Conservation (phyloP, 441 rosid species). For the Euphorbia neoarborescens region DNA sequence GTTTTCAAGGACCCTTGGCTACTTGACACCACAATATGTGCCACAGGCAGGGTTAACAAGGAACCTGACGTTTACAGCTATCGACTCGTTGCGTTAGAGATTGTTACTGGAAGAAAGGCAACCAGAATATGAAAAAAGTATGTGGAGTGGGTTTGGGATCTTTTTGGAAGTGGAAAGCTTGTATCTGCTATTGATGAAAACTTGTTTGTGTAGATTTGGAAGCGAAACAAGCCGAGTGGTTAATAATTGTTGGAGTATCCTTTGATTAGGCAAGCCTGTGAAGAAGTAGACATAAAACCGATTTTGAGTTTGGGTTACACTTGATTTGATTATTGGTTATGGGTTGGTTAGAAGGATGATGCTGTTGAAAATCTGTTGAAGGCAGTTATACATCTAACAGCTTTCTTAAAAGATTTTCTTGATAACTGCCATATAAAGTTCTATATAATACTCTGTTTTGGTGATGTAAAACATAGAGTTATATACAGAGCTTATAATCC, state of each 20-base stretch:
- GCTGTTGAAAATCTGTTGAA: no score
- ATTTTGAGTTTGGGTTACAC: no score
- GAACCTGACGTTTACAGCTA: conserved; percentile 43
- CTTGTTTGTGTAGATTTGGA: conserved; percentile 2
- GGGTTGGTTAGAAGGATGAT: no score
- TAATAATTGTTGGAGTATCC: conserved; percentile 41
- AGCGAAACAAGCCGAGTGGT: conserved; percentile 19
- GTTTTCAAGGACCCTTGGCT: conserved; percentile 41
- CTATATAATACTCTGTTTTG: no score
- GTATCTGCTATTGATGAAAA: conserved; percentile 24
- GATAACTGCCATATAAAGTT: no score
- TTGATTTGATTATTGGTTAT: no score
- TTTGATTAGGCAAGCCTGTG: conserved; percentile 35
- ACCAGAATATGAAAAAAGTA: conserved; percentile 20
- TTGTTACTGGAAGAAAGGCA: conserved; percentile 34
- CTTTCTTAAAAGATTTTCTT: no score
- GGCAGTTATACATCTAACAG: no score
- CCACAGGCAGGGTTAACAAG: conserved; percentile 36
- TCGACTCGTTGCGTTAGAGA: conserved; percentile 39
- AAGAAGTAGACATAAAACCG: no score
- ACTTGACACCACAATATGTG: conserved; percentile 47
- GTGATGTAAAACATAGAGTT: no score
- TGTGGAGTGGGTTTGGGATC: conserved; percentile 48
- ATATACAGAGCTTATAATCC: no score
- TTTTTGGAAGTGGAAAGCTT: conserved; percentile 27